Evolutionary conservation across 1,139 yeast species (phyloP).

Genomic region (Suhomyces taliae): DNA sequence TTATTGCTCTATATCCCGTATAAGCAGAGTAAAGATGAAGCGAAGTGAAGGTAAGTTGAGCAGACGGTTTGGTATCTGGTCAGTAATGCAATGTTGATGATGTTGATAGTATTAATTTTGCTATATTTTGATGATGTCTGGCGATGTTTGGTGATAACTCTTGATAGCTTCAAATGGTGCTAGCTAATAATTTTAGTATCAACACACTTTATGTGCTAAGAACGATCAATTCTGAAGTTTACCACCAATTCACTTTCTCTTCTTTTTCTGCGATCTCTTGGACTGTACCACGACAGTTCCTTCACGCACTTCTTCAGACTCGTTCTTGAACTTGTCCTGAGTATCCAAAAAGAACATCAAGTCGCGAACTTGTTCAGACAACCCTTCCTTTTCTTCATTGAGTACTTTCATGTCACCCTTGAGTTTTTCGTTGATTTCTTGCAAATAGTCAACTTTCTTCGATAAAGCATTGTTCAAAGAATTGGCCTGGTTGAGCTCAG

Average conservation of each 20-base stretch:
- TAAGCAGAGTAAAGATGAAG: neutral
- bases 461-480: conserved; percentile 57
- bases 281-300: conserved; percentile 59
- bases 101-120: too few relatives aligned
- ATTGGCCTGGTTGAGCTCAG: conserved; percentile 34
- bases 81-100: too few relatives aligned
- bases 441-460: conserved; percentile 53
- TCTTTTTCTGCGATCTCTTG: conserved; percentile 18
- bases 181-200: too few relatives aligned
- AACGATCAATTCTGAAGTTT: neutral
- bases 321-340: conserved; percentile 67
- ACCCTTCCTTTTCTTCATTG: conserved; percentile 45
- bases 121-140: too few relatives aligned
- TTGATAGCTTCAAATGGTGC: too few relatives aligned
- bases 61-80: too few relatives aligned
- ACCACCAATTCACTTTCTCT: conserved; percentile 11
- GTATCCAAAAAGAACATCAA: conserved; percentile 80
- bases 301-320: conserved; percentile 68
- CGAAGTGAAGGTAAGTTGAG: too few relatives aligned
- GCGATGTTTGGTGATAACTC: too few relatives aligned
- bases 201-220: too few relatives aligned
- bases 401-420: conserved; percentile 21
- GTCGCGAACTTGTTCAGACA: conserved; percentile 73
- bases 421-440: conserved; percentile 36
- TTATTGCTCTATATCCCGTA: neutral